phyloP scores from a whole-genome alignment of 23 red algal genomes.

The Gracilaria domingensis region DNA sequence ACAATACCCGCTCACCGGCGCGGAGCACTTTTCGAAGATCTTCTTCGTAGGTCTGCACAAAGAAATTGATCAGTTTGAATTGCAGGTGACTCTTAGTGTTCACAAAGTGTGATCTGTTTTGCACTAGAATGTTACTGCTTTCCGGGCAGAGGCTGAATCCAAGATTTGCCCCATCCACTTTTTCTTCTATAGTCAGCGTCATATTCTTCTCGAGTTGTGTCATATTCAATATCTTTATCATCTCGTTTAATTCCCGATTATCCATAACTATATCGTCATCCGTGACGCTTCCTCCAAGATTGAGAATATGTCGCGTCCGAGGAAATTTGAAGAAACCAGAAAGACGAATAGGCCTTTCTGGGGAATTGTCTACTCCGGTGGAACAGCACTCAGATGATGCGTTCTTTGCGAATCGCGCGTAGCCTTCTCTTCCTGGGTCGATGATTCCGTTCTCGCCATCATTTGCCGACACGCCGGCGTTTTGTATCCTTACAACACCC shows the following conservation, averaged over 20 bases:
- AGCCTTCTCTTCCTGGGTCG: too few relatives aligned
- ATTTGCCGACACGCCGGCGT: too few relatives aligned
- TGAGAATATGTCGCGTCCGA: background rate
- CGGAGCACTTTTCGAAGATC: slow-evolving; percentile 26
- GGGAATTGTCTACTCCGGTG: background rate
- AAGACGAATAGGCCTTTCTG: background rate
- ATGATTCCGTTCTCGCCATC: too few relatives aligned
- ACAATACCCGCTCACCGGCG: background rate
- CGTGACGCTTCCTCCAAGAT: slow-evolving; percentile 7
- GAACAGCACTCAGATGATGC: too few relatives aligned
- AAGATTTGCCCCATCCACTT: slow-evolving; percentile 21
- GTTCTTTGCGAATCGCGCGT: too few relatives aligned
- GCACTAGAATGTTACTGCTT: background rate
- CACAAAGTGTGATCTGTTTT: slow-evolving; percentile 28
- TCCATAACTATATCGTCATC: slow-evolving; percentile 13
- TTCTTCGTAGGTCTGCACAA: slow-evolving; percentile 7
- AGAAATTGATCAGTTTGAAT: slow-evolving; percentile 13
- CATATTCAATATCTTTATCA: background rate
- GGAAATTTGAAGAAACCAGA: slow-evolving; percentile 26
- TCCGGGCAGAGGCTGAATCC: background rate
- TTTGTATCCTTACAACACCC: too few relatives aligned
- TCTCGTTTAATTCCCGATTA: background rate
- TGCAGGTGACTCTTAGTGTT: slow-evolving; percentile 19
- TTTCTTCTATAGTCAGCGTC: background rate
- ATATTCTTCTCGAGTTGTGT: background rate